These are phyloP conservation scores for Neoboletus brunneissimus DNA, from an alignment of 768 basidiomycete genomes.

Conservation along the genomic window DNA sequence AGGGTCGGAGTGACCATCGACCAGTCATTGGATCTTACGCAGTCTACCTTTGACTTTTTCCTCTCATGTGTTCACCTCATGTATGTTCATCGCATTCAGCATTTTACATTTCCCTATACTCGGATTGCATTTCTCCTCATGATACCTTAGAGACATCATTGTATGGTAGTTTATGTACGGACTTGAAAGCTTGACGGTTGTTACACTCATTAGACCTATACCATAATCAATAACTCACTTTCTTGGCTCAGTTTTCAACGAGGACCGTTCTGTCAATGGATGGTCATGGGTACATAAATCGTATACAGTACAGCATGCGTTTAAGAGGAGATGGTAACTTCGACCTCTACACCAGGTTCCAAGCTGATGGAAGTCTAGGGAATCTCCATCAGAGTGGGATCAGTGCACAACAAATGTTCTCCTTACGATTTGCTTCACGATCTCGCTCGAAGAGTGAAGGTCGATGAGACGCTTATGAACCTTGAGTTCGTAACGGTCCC, in stretches of 20 bases:
- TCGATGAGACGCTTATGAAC: conserved; percentile 99
- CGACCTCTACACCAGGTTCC: conserved; percentile 99
- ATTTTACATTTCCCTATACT: conserved; percentile 1
- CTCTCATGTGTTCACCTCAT: neutral
- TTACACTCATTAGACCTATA: conserved; percentile 13
- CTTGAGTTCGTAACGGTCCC: conserved; percentile 99
- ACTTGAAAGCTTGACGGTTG: neutral
- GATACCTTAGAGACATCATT: conserved; percentile 21
- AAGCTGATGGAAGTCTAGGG: conserved; percentile 93
- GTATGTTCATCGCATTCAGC: conserved; percentile 12
- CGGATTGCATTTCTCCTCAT: conserved; percentile 2
- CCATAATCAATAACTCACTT: conserved; percentile 2
- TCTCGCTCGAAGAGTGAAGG: conserved; percentile 96
- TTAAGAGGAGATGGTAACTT: conserved; percentile 90
- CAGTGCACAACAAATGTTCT: neutral
- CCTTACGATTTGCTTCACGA: conserved; percentile 99
- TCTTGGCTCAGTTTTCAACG: neutral
- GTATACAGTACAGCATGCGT: conserved; percentile 6
- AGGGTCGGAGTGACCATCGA: conserved; percentile 80
- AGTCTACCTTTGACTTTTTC: conserved; percentile 50
- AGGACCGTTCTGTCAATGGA: neutral
- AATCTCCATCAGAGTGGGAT: conserved; percentile 2
- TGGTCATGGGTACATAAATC: neutral
- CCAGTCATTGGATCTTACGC: conserved; percentile 82
- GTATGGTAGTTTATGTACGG: conserved; percentile 18